A percentile compares a stretch with the other conserved stretches of the same genome.
These are phyloP conservation scores for Fagopyrum tataricum DNA, from an alignment of 148 eudicot genomes.

Conservation along the genomic window DNA sequence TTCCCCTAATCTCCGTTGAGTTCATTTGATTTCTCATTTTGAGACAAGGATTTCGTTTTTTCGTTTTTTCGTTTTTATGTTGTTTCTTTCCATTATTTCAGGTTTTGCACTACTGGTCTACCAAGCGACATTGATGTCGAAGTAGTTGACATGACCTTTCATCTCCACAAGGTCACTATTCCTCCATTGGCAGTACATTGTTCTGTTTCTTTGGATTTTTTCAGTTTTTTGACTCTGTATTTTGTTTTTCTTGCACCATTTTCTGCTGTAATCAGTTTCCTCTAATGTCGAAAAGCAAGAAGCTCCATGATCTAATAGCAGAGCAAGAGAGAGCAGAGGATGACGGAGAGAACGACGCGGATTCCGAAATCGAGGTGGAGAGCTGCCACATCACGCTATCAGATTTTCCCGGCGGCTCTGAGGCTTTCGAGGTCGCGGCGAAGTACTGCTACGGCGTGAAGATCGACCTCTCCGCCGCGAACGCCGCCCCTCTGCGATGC, in stretches of 20 bases:
- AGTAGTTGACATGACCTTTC: conserved; percentile 79
- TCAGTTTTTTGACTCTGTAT: conserved; percentile 10
- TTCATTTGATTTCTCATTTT: neutral
- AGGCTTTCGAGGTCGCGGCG: conserved; percentile 75
- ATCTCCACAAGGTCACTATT: conserved; percentile 70
- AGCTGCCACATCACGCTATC: conserved; percentile 43
- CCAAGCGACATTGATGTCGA: conserved; percentile 67
- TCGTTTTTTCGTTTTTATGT: neutral
- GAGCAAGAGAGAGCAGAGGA: conserved; percentile 40
- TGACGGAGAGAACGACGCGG: conserved; percentile 13
- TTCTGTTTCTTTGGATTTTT: conserved; percentile 21
- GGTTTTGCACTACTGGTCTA: conserved; percentile 79
- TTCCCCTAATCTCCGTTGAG: neutral
- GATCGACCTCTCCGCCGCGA: conserved; percentile 53
- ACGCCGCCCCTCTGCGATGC: conserved; percentile 74
- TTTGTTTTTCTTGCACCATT: neutral
- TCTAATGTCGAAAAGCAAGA: conserved; percentile 80
- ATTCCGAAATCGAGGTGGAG: conserved; percentile 21
- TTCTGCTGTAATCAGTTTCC: conserved; percentile 53
- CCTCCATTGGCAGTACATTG: neutral
- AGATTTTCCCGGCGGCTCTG: conserved; percentile 79
- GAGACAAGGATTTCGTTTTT: neutral
- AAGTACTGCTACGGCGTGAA: conserved; percentile 94
- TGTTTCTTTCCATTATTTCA: conserved; percentile 7
- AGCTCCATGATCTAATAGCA: conserved; percentile 60